phyloP scores from a whole-genome alignment of 345 rosid genomes.

The Camelina laxa region DNA sequence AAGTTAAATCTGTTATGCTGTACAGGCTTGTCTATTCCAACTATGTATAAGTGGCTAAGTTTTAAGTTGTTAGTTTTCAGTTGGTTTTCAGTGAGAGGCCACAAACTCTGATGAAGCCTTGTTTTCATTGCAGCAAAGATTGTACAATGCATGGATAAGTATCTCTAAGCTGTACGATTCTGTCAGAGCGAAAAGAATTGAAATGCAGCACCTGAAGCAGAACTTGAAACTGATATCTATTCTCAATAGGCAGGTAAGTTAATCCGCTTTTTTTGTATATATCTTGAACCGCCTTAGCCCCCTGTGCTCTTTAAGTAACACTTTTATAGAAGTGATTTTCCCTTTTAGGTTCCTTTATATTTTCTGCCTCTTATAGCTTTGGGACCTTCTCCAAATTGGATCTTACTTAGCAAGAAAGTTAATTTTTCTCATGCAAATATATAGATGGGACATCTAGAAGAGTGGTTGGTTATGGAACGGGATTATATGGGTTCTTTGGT shows the following conservation, averaged over 20 bases:
- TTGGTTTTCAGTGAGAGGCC: background rate
- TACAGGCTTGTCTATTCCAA: background rate
- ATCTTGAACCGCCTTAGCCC: background rate
- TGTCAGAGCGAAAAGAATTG: constrained; percentile 62
- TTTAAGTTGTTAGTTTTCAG: background rate
- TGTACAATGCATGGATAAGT: constrained; percentile 59
- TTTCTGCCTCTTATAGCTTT: background rate
- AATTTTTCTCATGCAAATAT: constrained; percentile 31
- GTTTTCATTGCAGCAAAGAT: constrained; percentile 61
- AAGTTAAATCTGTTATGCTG: background rate
- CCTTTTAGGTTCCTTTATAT: background rate
- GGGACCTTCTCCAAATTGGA: background rate
- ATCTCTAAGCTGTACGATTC: constrained; percentile 74
- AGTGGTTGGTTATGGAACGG: constrained; percentile 59
- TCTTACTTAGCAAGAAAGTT: background rate
- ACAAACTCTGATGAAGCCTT: background rate
- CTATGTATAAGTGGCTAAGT: background rate
- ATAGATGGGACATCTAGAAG: constrained; percentile 74
- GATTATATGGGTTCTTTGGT: constrained; percentile 69
- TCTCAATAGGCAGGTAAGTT: constrained; percentile 74
- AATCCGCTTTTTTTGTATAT: background rate
- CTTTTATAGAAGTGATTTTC: background rate
- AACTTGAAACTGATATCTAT: constrained; percentile 66
- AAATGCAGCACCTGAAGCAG: constrained; percentile 68
- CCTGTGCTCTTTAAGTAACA: background rate